Percentiles rank a stretch among this genome's conserved stretches.
phyloP scores from a whole-genome alignment of 208 protist species.

The Balamuthia mandrillaris region DNA sequence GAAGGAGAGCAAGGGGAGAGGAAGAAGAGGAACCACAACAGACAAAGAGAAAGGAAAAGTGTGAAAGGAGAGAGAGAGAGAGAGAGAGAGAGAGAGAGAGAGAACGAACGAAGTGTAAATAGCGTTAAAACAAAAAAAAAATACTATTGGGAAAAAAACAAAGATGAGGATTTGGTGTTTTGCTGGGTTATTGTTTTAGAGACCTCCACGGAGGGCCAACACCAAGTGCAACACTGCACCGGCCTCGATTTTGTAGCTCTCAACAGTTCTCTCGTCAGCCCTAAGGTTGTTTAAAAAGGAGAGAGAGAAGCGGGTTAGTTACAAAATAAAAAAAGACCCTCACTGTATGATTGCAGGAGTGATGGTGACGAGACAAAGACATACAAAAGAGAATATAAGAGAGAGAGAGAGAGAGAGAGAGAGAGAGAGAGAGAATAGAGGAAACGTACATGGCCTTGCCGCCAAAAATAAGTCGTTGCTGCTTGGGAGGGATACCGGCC shows the following conservation, averaged over 20 bases:
- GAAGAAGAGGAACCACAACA: too few species aligned
- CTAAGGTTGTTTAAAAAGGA: conserved; percentile 30
- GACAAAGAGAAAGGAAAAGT: too few species aligned
- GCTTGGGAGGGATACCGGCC: conserved; percentile 73
- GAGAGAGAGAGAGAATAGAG: not conserved
- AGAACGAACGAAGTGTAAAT: too few species aligned
- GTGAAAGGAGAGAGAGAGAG: too few species aligned
- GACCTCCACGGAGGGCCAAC: conserved; percentile 63
- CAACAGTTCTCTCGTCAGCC: conserved; percentile 71
- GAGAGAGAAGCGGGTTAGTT: too few species aligned
- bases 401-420: not conserved
- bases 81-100: too few species aligned
- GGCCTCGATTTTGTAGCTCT: conserved; percentile 78
- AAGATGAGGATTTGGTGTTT: too few species aligned
- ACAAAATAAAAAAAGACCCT: too few species aligned
- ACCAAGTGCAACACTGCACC: conserved; percentile 81
- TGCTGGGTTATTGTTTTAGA: too few species aligned
- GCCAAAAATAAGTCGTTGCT: conserved; percentile 78
- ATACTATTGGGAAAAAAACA: too few species aligned
- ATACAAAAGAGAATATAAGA: conserved; percentile 61
- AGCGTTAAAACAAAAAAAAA: too few species aligned
- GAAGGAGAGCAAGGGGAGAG: too few species aligned
- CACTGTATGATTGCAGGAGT: not conserved
- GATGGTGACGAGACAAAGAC: not conserved
- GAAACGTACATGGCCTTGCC: conserved; percentile 60